Base-by-base conservation (phyloP, 2,329 filamentous ascomycete species). In the Phoma sp. region DNA sequence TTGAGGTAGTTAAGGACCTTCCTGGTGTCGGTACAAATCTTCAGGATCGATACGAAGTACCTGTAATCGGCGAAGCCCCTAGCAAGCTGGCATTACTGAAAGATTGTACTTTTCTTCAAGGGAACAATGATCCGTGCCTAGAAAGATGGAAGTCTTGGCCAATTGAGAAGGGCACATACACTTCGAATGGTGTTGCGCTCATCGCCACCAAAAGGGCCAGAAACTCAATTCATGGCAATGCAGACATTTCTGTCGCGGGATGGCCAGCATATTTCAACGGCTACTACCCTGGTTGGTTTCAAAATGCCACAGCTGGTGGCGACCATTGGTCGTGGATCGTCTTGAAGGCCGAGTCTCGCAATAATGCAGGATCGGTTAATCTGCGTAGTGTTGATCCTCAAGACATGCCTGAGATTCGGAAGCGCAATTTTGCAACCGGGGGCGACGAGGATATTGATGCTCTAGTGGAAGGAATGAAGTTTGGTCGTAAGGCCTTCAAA, bases 261-360 rank as follows among this genome's bases (percentile, higher is more conserved):
- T 82, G 78, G 2, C 82, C 83, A 2, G 78, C 78, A 29, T 78
- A 77, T 59, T 83, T 83, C 73, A 73, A 73, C 33, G 80, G 81
- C 25, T 83, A 83, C 70, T 84, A 80, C 70, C 82, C 81, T 0
- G 77, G 79, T 18, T 86, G 81, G 60, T 77, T 79, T 1, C 65
- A 75, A 23, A 77, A 80, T 57, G 75, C 78, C 3, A 73, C 79
- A 2, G 67, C 71, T 1, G 78, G 74, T 42, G 74, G 74, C 2
- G 76, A 76, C 32, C 76, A 79, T 57, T 82, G 76, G 74, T 74
- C 76, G 8, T 82, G 80, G 80, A 43, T 30, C 8, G 79, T 82
- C 3, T 77, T 90, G 47, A 87, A 88, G 71, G 81, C 83, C 0
- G 86, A 88, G 63, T 81, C 86, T 0, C 82, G 83, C 47, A 89